These are phyloP conservation scores for Ophiostoma tasmaniense DNA, from an alignment of 2,329 filamentous ascomycete genomes.

Conservation along the genomic window DNA sequence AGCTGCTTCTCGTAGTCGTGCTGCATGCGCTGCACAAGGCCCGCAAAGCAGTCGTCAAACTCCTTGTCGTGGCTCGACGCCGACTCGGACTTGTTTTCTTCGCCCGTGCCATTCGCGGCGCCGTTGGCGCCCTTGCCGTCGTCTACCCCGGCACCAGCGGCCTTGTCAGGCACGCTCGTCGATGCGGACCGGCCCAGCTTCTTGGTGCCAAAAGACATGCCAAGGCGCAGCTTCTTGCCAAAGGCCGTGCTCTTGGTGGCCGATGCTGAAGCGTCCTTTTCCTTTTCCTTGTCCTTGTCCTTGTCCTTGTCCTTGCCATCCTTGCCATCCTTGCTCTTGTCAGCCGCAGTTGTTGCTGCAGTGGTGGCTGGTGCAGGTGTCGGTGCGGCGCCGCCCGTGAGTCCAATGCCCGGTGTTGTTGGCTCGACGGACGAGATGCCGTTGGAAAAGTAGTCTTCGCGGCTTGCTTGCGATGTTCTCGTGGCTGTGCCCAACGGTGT, in stretches of 20 bases:
- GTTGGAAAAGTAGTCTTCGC: constrained; percentile 71
- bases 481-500: constrained; percentile 35
- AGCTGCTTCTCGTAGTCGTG: constrained; percentile 64
- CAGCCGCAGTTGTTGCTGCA: background rate
- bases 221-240: constrained; percentile 75
- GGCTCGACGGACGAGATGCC: constrained; percentile 42
- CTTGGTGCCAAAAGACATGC: constrained; percentile 69
- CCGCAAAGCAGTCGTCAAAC: constrained; percentile 66
- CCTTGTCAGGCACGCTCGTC: constrained; percentile 60
- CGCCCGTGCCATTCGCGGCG: constrained; percentile 34
- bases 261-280: constrained; percentile 15
- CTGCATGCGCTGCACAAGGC: constrained; percentile 63
- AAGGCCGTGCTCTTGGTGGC: constrained; percentile 56
- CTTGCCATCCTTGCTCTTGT: background rate
- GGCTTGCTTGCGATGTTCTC: constrained; percentile 39
- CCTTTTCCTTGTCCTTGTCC: constrained; percentile 8
- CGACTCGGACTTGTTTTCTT: constrained; percentile 13
- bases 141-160: constrained; percentile 33
- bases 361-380: constrained; percentile 30
- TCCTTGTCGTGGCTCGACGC: constrained; percentile 52
- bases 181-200: constrained; percentile 67
- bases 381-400: constrained; percentile 33
- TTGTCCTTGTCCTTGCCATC: constrained; percentile 7
- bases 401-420: constrained; percentile 34
- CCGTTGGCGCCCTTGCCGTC: constrained; percentile 56